phyloP scores from a whole-genome alignment of 805 yeast genomes.

The Clavispora carvajalis region DNA sequence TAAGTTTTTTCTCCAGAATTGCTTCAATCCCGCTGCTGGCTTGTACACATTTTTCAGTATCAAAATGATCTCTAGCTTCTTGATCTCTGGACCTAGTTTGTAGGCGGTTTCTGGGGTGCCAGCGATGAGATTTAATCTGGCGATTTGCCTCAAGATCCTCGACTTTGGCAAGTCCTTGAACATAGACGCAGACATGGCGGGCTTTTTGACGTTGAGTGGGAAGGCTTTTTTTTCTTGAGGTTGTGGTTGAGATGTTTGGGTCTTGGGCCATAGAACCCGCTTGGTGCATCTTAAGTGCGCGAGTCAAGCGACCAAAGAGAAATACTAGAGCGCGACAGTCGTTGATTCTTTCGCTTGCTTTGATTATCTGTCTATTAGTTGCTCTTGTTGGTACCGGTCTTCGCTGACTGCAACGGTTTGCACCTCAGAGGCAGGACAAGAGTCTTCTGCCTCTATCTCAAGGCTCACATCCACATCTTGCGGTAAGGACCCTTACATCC shows the following conservation, averaged over 20 bases:
- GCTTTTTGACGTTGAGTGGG: not conserved
- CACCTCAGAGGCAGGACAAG: too few species aligned
- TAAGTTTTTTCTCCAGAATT: conserved; percentile 69
- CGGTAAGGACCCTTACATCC: too few species aligned
- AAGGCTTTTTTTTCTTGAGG: not conserved
- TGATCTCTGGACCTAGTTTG: conserved; percentile 19
- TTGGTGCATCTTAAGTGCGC: too few species aligned
- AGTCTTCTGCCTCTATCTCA: too few species aligned
- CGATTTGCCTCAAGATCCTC: conserved; percentile 40
- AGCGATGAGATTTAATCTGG: conserved; percentile 46
- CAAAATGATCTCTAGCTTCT: conserved; percentile 48
- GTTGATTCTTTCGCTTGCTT: too few species aligned
- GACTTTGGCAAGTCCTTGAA: conserved; percentile 12
- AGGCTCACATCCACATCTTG: too few species aligned
- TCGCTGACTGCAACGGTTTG: too few species aligned
- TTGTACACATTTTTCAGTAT: conserved; percentile 32
- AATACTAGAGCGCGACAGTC: too few species aligned
- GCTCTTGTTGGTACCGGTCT: too few species aligned
- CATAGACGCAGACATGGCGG: conserved; percentile 2
- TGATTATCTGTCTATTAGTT: too few species aligned
- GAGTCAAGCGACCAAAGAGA: too few species aligned
- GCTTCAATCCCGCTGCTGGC: conserved; percentile 64
- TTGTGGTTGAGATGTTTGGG: not conserved
- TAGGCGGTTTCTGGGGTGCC: conserved; percentile 41
- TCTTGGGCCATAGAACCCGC: too few species aligned